Conservation (phyloP, 176 grass and related monocot genomes). For the Lolium rigidum region DNA sequence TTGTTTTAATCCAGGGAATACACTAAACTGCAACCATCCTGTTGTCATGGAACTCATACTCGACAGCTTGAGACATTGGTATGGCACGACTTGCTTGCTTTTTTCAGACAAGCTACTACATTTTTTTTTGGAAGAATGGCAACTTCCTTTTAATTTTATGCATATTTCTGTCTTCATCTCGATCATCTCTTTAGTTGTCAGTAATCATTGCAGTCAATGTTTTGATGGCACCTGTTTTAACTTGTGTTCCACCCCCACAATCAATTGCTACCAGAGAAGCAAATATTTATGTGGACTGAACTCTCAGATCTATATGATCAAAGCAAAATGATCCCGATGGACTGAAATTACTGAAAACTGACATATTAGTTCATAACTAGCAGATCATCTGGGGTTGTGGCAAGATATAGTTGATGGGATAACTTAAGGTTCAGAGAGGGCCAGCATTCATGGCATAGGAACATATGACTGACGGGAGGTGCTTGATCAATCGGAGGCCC, state of each 20-base stretch:
- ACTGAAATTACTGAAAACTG: constrained; percentile 1
- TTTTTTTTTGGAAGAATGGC: no score
- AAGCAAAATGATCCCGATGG: constrained; percentile 18
- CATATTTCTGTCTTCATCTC: constrained; percentile 36
- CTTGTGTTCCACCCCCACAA: background rate
- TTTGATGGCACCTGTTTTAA: constrained; percentile 21
- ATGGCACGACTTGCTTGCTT: constrained; percentile 37
- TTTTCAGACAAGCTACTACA: background rate
- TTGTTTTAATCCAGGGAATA: constrained; percentile 73
- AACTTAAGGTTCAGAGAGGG: background rate
- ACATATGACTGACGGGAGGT: background rate
- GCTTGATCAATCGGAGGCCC: background rate
- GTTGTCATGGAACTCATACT: constrained; percentile 95
- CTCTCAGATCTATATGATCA: constrained; percentile 15
- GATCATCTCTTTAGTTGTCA: constrained; percentile 31
- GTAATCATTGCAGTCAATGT: constrained; percentile 16
- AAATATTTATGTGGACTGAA: constrained; percentile 36
- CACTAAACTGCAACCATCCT: constrained; percentile 99
- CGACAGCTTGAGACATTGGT: constrained; percentile 98
- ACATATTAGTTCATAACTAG: constrained; percentile 31
- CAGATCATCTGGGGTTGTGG: constrained; percentile 34
- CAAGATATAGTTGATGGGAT: constrained; percentile 18
- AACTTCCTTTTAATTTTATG: constrained; percentile 29
- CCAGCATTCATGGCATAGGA: background rate
- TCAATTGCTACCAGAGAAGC: constrained; percentile 31